phyloP scores from a whole-genome alignment of 2,329 filamentous ascomycete species.

The Furcasterigmium furcatum region DNA sequence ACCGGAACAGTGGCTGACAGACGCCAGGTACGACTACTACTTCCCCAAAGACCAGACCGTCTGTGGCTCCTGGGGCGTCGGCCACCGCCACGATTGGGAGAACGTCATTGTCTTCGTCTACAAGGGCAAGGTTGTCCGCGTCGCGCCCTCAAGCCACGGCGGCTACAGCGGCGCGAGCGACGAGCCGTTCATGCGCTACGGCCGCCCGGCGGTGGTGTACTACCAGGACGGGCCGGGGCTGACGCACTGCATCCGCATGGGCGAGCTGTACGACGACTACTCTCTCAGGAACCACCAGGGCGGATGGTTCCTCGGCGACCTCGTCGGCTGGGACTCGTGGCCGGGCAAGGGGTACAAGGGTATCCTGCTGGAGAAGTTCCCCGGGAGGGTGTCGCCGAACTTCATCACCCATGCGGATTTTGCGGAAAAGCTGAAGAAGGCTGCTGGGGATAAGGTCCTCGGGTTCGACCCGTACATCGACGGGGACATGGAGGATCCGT shows the following conservation, averaged over 20 bases:
- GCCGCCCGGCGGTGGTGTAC: constrained; percentile 16
- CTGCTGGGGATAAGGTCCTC: no score
- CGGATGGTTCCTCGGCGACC: constrained; percentile 17
- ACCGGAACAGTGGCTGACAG: no score
- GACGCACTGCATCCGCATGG: constrained; percentile 26
- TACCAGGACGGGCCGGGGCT: constrained; percentile 24
- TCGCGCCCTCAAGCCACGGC: constrained; percentile 23
- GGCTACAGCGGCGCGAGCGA: constrained; percentile 18
- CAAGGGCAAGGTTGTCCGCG: constrained; percentile 17
- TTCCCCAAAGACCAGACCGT: constrained; percentile 40
- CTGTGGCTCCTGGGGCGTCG: constrained; percentile 22
- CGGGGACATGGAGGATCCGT: no score
- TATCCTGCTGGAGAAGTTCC: no score
- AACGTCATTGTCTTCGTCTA: constrained; percentile 26
- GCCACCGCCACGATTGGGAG: constrained; percentile 38
- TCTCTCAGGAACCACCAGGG: constrained; percentile 20
- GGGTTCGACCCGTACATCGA: no score
- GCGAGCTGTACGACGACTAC: constrained; percentile 18
- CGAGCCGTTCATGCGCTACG: constrained; percentile 13
- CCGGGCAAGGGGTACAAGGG: no score
- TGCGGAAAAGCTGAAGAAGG: no score
- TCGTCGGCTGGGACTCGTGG: constrained; percentile 24
- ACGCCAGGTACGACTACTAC: constrained; percentile 40
- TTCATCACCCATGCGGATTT: no score
- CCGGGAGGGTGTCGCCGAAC: no score